Evolutionary conservation across 140 eudicot genomes (phyloP), one percentile per base, ranked within the genome.

Genomic region (Erigeron philadelphicus): DNA sequence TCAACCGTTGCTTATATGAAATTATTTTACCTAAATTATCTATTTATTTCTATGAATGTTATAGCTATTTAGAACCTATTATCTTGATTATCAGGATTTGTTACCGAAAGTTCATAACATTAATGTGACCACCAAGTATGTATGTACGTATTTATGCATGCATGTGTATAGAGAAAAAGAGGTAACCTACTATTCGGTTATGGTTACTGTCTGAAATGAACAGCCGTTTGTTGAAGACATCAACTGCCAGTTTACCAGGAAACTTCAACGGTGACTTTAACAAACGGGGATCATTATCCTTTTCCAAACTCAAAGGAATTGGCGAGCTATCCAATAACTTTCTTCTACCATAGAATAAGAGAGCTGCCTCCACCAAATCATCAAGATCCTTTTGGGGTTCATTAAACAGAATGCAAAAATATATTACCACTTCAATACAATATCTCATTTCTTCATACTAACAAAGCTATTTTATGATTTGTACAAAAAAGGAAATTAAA

Each of bases 131-230:
- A 50, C 57, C 19, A 50, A 12, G 17, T 13, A 49, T 49, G 55
- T 49, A 55, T 55, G 31, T 55, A 55, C 8, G 1, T 55, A 55
- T 55, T 11, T 17, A 55, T 16, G 31, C 12, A 55, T 17, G 5
- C 31, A 8, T 53, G 10, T 53, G 21, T 55, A 16, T 35, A 72
- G 75, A 38, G 79, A 80, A 78, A 64, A 65, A 82, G 68, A 63
- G 66, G 70, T 71, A 69, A 66, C 96, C 55, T 80, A 93, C 98
- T 43, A 93, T 85, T 75, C 98, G 92, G 84, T 93, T 93, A 70
- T 93, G 98, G 79, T 85, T 89, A 78, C 96, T 93, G 87, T 93
- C 98, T 58, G 98, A 93, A 72, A 93, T 93, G 84, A 93, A 93
- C n/a, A 93, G 81, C n/a, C 98, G 84, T 78, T 85, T 81, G 82